phyloP scores from a whole-genome alignment of 78 protist species.

The Dictyostelium purpureum region DNA sequence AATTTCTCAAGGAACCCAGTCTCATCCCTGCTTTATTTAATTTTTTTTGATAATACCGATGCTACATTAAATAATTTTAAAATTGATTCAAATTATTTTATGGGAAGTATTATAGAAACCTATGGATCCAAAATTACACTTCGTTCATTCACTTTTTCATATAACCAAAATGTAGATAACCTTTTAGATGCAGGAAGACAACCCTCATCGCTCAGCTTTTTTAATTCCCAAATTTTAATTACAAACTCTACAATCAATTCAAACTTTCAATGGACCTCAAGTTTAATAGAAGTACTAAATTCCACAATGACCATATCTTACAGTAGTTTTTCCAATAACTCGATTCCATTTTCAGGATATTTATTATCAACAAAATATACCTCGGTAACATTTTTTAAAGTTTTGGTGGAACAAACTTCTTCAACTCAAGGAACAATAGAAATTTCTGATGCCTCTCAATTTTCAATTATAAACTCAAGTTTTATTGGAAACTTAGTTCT shows the following conservation, averaged over 20 bases:
- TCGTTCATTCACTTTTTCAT: not conserved
- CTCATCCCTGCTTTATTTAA: not conserved
- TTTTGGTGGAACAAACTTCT: not conserved
- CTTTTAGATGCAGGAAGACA: not conserved
- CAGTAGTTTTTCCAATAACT: not conserved
- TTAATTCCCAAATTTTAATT: not conserved
- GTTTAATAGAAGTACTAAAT: not conserved
- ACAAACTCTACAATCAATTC: not conserved
- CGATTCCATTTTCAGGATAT: not conserved
- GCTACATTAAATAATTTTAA: not conserved
- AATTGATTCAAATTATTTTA: not conserved
- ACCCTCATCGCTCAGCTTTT: not conserved
- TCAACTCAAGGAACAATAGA: not conserved
- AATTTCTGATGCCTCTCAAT: not conserved
- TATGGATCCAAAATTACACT: not conserved
- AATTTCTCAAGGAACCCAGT: not conserved
- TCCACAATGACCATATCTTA: not conserved
- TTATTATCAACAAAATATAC: not conserved
- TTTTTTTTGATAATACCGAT: not conserved
- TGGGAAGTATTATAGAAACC: not conserved
- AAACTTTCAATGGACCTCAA: not conserved
- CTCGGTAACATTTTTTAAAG: not conserved
- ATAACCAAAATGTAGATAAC: not conserved
- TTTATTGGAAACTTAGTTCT: not conserved
- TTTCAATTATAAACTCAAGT: not conserved